phyloP scores from a whole-genome alignment of 192 early-diverging fungal species.

The Coemansia sp. region DNA sequence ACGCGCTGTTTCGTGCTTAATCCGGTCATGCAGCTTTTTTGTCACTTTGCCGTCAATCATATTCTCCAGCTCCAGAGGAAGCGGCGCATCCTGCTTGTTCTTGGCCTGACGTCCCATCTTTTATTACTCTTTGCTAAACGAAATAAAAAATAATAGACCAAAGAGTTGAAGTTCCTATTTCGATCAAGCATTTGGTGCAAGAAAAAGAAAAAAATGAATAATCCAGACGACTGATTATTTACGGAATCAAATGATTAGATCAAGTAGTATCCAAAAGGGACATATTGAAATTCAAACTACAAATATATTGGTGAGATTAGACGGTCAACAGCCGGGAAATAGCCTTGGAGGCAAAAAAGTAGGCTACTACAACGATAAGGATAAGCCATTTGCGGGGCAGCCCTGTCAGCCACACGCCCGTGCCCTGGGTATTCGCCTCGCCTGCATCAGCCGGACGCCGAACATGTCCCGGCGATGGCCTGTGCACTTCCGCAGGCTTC shows the following conservation, averaged over 20 bases:
- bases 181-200: background rate
- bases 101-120: conserved; percentile 52
- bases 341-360: conserved; percentile 45
- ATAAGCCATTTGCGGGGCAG: conserved; percentile 49
- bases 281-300: background rate
- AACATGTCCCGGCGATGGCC: background rate
- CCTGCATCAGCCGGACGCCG: background rate
- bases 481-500: background rate
- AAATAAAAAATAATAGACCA: background rate
- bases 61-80: conserved; percentile 45
- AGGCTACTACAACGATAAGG: conserved; percentile 40
- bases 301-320: conserved; percentile 7
- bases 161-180: background rate
- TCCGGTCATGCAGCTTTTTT: conserved; percentile 35
- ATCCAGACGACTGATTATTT: background rate
- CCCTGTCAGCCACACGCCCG: conserved; percentile 19
- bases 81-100: conserved; percentile 55
- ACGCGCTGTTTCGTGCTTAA: conserved; percentile 30
- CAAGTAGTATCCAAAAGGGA: too few relatives aligned
- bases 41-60: conserved; percentile 49
- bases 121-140: background rate
- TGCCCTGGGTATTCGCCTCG: conserved; percentile 6
- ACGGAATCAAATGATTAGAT: too few relatives aligned
- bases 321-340: conserved; percentile 42
- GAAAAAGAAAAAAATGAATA: conserved; percentile 4